Percentiles rank a stretch among this genome's conserved stretches.
phyloP scores from a whole-genome alignment of 805 yeast species.

The Yarrowia sp. region DNA sequence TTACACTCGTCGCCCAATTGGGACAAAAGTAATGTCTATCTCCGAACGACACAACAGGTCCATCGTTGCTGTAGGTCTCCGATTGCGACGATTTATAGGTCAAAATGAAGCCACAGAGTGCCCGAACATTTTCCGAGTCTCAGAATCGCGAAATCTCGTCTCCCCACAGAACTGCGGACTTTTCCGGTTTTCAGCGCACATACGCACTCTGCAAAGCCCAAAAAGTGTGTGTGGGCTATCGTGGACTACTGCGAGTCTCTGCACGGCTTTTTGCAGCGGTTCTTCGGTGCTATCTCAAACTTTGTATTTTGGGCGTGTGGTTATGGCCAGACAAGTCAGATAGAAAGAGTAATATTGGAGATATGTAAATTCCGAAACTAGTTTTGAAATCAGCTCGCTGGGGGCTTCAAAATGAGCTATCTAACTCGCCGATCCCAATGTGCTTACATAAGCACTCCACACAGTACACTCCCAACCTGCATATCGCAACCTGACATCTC shows the following conservation, averaged over 20 bases:
- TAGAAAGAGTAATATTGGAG: background rate
- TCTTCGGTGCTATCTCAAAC: slow-evolving; percentile 3
- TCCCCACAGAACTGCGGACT: background rate
- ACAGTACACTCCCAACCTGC: slow-evolving; percentile 1
- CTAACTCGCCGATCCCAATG: too few relatives aligned
- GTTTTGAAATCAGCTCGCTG: too few relatives aligned
- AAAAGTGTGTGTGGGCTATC: background rate
- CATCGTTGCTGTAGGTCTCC: background rate
- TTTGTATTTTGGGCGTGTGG: slow-evolving; percentile 17
- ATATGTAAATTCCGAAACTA: too few relatives aligned
- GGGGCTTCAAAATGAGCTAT: too few relatives aligned
- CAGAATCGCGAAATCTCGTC: background rate
- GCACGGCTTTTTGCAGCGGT: slow-evolving; percentile 1
- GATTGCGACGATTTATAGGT: background rate
- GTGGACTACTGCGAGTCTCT: background rate
- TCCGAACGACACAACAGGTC: background rate
- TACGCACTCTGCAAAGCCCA: background rate
- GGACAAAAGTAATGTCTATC: slow-evolving; percentile 7
- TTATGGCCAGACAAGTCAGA: background rate
- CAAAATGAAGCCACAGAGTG: background rate
- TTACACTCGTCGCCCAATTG: background rate
- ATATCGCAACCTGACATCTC: slow-evolving; percentile 33
- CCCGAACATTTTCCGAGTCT: background rate
- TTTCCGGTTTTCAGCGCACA: background rate
- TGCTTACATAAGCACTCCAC: too few relatives aligned